Evolutionary conservation across 1,284 basidiomycete genomes (phyloP), one percentile per base, ranked within the genome.

Genomic region (Cryptococcus neoformans): DNA sequence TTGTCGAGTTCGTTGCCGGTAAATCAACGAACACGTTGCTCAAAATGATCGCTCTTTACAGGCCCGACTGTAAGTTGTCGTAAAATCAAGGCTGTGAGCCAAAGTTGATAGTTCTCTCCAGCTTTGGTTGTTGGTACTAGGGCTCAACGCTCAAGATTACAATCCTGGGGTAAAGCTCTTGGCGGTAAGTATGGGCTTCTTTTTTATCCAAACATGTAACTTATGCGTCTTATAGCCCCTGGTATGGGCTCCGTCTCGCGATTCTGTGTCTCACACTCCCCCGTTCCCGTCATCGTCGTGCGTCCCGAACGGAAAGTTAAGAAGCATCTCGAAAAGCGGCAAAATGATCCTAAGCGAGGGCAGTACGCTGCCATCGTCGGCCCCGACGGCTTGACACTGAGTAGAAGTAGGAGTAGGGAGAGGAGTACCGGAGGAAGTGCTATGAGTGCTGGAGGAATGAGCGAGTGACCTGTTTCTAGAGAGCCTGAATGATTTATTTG

Each of bases 1-100:
- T 96, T 50, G 86, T 98, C 56, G 95, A 98, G 79, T 94, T 91
- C 69, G 89, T 97, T 44, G 90, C 92, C 0, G 95, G 95, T 38
- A 87, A 87, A 60, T 86, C 96, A 6, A 89, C 90, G 0, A 85
- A 88, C 55, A 93, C 90, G 7, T 87, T 98, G 60, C 89, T 93
- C 68, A 87, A 92, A 49, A 84, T 99, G 64, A 95, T 98, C 62
- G 90, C 92, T 2, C 84, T 98, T 41, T 98, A 99, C 72, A 86
- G 93, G 46, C 95, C 95, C 1, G 94, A 99, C 75, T 92, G 75
- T 75, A 51, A 72, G 75, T 68, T 10, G 79, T 87, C 39, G 83
- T 85, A 16, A 16, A 21, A 8, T 47, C 34, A 21, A 10, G 39
- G 6, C n/a, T 12, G 21, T 14, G 35, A 40, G 17, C 3, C 3